Percentiles rank a stretch among this genome's conserved stretches.
These are phyloP conservation scores for Saturnispora halmiae DNA, from an alignment of 805 yeast species.

Conservation along the genomic window DNA sequence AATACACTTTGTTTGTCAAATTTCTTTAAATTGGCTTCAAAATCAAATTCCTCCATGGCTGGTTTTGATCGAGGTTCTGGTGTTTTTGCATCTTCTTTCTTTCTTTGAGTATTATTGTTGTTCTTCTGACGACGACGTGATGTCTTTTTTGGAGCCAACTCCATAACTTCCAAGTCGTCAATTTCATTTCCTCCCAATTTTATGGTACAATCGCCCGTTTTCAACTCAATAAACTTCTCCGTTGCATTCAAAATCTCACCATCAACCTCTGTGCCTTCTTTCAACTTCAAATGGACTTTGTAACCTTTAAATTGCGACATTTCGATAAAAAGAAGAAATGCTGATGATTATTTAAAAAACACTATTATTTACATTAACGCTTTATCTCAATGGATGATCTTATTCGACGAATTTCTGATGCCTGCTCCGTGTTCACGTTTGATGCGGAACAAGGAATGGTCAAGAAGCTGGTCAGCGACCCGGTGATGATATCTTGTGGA, in stretches of 20 bases:
- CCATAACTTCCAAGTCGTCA: slow-evolving; percentile 47
- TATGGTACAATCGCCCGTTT: slow-evolving; percentile 5
- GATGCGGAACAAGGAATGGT: neutral
- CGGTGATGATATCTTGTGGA: slow-evolving; percentile 32
- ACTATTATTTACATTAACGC: neutral
- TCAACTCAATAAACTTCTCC: slow-evolving; percentile 22
- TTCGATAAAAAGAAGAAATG: neutral
- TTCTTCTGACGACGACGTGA: slow-evolving; percentile 17
- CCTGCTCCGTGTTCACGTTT: neutral
- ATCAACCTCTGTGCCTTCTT: slow-evolving; percentile 25
- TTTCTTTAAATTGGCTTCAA: slow-evolving; percentile 68
- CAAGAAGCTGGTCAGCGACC: slow-evolving; percentile 20
- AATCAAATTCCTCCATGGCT: slow-evolving; percentile 66
- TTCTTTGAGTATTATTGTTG: slow-evolving; percentile 11
- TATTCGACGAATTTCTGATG: neutral
- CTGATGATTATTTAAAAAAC: neutral
- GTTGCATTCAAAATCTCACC: slow-evolving; percentile 23
- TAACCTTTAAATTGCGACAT: slow-evolving; percentile 39
- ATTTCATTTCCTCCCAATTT: slow-evolving; percentile 31
- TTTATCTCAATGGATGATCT: neutral
- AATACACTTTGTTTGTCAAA: slow-evolving; percentile 77
- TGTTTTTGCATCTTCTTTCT: neutral
- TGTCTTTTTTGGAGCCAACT: slow-evolving; percentile 35
- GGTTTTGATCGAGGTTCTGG: slow-evolving; percentile 30
- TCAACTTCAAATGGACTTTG: slow-evolving; percentile 35